phyloP scores from a whole-genome alignment of 2,329 filamentous ascomycete species.

The Phaeoacremonium minimum region DNA sequence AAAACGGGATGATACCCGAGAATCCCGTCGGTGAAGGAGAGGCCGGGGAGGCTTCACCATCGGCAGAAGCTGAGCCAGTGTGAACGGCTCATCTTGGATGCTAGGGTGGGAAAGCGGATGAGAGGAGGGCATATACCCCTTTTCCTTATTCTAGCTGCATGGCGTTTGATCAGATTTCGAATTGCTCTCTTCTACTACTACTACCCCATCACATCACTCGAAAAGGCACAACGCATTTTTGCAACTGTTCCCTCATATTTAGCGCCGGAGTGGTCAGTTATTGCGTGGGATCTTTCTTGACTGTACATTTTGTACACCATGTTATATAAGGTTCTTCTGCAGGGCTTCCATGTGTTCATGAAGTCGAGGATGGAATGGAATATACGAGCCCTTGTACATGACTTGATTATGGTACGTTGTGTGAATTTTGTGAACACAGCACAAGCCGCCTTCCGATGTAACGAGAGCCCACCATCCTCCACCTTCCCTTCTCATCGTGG shows the following conservation, averaged over 20 bases:
- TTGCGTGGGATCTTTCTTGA: neutral
- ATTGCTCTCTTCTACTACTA: too few species aligned
- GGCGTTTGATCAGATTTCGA: neutral
- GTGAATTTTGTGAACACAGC: neutral
- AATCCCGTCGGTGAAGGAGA: constrained; percentile 32
- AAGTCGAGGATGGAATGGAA: neutral
- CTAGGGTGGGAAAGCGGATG: constrained; percentile 7
- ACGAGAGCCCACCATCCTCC: neutral
- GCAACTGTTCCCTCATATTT: too few species aligned
- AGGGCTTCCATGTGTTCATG: neutral
- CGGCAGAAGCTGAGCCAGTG: neutral
- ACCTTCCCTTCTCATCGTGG: neutral
- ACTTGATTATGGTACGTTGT: neutral
- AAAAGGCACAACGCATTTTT: too few species aligned
- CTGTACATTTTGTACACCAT: neutral
- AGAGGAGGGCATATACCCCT: neutral
- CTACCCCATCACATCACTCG: neutral
- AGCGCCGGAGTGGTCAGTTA: neutral
- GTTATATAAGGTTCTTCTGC: neutral
- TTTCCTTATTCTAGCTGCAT: neutral
- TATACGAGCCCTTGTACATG: neutral
- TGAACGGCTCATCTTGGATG: constrained; percentile 1
- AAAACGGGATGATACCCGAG: constrained; percentile 52
- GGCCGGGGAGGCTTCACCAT: constrained; percentile 11
- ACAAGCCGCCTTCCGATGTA: neutral